A percentile compares a stretch with the other conserved stretches of the same genome.
Evolutionary conservation across 352 stramenopile species (phyloP).

Genomic region (Plasmopara halstedii): DNA sequence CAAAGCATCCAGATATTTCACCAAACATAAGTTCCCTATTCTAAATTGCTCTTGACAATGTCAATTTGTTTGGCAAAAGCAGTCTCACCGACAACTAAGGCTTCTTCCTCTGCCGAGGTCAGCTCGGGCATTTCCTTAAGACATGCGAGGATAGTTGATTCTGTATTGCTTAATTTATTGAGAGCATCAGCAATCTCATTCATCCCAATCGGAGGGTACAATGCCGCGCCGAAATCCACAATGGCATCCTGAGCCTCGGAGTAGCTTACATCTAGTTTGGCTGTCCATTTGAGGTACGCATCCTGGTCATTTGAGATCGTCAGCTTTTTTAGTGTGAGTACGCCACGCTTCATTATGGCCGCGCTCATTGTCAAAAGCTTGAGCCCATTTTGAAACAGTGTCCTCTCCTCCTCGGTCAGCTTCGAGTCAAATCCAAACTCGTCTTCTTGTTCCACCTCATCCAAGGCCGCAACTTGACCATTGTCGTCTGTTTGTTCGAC

Average conservation of each 20-base stretch:
- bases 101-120: slow-evolving; percentile 22
- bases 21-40: too few relatives aligned
- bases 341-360: slow-evolving; percentile 71
- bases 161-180: slow-evolving; percentile 22
- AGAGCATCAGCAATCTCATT: slow-evolving; percentile 46
- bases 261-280: slow-evolving; percentile 56
- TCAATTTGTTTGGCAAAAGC: slow-evolving; percentile 53
- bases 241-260: slow-evolving; percentile 49
- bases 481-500: slow-evolving; percentile 34
- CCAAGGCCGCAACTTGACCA: slow-evolving; percentile 15
- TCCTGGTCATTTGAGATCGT: slow-evolving; percentile 49
- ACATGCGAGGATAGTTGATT: slow-evolving; percentile 33
- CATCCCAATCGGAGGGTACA: slow-evolving; percentile 67
- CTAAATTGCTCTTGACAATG: slow-evolving; percentile 47
- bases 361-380: slow-evolving; percentile 69
- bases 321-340: slow-evolving; percentile 72
- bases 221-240: slow-evolving; percentile 74
- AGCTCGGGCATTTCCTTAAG: slow-evolving; percentile 50
- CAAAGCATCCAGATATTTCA: too few relatives aligned
- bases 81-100: slow-evolving; percentile 33
- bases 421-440: slow-evolving; percentile 74
- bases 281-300: slow-evolving; percentile 65
- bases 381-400: slow-evolving; percentile 54
- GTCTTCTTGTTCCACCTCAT: slow-evolving; percentile 59
- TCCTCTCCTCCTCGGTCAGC: slow-evolving; percentile 56